phyloP scores from a whole-genome alignment of 139 green algal genomes.

The Chlamydomonas incerta region DNA sequence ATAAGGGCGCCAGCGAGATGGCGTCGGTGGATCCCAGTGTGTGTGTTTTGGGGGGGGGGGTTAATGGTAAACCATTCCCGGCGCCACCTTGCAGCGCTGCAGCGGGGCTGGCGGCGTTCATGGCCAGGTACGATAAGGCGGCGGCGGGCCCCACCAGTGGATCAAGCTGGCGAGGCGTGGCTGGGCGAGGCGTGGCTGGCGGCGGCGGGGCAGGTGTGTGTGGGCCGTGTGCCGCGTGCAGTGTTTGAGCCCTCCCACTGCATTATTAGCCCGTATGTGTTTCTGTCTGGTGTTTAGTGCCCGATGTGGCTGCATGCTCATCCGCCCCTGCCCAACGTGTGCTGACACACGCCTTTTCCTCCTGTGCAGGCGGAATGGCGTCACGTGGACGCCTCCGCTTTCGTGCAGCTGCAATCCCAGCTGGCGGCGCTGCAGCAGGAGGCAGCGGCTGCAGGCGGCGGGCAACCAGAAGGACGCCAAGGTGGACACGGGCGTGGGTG shows the following conservation, averaged over 20 bases:
- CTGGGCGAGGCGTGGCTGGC: conserved; percentile 58
- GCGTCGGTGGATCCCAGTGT: conserved; percentile 32
- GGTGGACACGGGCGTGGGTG: too few relatives aligned
- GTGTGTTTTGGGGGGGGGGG: too few relatives aligned
- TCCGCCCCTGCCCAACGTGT: too few relatives aligned
- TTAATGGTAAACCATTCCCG: background rate
- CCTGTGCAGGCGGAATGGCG: conserved; percentile 18
- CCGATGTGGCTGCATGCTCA: too few relatives aligned
- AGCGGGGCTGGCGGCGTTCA: conserved; percentile 50
- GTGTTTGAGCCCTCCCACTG: too few relatives aligned
- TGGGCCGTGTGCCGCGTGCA: too few relatives aligned
- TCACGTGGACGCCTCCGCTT: background rate
- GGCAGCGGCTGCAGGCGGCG: background rate
- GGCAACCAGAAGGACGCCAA: background rate
- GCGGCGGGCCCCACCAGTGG: conserved; percentile 76
- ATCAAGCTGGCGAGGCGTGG: conserved; percentile 71
- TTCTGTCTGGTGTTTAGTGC: too few relatives aligned
- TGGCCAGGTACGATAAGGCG: conserved; percentile 26
- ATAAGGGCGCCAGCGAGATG: conserved; percentile 38
- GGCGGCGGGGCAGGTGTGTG: conserved; percentile 14
- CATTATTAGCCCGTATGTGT: too few relatives aligned
- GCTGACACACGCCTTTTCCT: too few relatives aligned
- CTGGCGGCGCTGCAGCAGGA: conserved; percentile 15
- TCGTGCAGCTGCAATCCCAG: conserved; percentile 7
- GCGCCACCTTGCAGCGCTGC: conserved; percentile 49